Percentiles rank a stretch among this genome's conserved stretches.
Conservation (phyloP, 129 eudicot genomes). For the Dittrichia graveolens region DNA sequence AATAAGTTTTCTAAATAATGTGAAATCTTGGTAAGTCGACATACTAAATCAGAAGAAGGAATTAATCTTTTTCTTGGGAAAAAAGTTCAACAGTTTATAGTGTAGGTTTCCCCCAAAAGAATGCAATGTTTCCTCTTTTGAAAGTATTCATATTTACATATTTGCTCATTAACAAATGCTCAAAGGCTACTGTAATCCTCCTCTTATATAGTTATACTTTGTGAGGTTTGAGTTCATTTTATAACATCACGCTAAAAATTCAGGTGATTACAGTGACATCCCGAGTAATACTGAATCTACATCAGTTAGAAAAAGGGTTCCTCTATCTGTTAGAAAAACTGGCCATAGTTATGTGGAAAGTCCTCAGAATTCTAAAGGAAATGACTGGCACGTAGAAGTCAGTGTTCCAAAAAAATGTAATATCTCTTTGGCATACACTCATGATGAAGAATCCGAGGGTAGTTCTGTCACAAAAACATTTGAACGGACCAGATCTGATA, state of each 20-base stretch:
- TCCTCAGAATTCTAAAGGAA: slow-evolving; percentile 44
- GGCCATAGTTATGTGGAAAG: slow-evolving; percentile 49
- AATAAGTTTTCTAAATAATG: no score
- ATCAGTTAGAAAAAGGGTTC: slow-evolving; percentile 55
- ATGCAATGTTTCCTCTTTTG: no score
- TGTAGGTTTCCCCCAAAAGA: no score
- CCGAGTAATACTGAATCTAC: slow-evolving; percentile 56
- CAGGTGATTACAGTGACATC: slow-evolving; percentile 62
- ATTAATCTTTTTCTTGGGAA: no score
- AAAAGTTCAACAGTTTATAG: no score
- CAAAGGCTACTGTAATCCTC: neutral
- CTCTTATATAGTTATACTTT: neutral
- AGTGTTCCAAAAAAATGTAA: slow-evolving; percentile 64
- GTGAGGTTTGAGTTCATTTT: neutral
- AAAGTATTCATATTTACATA: no score
- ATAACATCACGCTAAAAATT: slow-evolving; percentile 42
- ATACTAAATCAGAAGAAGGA: no score
- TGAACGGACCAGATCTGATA: slow-evolving; percentile 56
- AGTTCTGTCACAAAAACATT: slow-evolving; percentile 66
- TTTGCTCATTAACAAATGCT: no score
- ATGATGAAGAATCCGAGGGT: slow-evolving; percentile 79
- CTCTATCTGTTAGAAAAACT: slow-evolving; percentile 56
- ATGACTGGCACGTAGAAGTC: slow-evolving; percentile 80
- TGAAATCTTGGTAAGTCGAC: no score
- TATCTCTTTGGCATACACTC: slow-evolving; percentile 43